Evolutionary conservation across 139 green algal genomes (phyloP).

Genomic region (Chlamydomonas sp.): DNA sequence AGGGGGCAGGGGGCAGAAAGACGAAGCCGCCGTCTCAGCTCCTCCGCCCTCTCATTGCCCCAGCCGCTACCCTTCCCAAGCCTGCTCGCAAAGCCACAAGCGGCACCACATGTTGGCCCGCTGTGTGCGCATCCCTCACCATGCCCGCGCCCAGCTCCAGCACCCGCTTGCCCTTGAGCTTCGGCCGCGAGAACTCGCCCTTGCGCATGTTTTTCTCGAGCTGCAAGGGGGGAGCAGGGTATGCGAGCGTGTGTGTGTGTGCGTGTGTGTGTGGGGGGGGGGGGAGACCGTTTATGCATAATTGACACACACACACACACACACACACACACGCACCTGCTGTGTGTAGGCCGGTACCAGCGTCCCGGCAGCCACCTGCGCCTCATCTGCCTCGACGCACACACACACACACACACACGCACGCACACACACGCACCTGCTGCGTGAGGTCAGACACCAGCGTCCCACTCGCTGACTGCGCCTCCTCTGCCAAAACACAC

Average conservation of each 20-base stretch:
- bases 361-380: neutral
- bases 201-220: slow-evolving; percentile 47
- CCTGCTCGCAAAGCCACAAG: slow-evolving; percentile 22
- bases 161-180: slow-evolving; percentile 53
- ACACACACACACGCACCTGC: neutral
- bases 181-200: slow-evolving; percentile 58
- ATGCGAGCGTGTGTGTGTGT: neutral
- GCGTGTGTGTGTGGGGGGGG: too few species aligned
- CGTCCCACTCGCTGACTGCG: neutral
- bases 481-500: neutral
- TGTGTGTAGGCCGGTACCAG: neutral
- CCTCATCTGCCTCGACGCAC: neutral
- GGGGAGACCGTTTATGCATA: too few species aligned
- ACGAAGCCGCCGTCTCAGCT: neutral
- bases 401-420: neutral
- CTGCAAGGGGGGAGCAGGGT: neutral
- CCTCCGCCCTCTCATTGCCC: neutral
- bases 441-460: neutral
- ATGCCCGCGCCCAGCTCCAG: slow-evolving; percentile 85
- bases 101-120: too few species aligned
- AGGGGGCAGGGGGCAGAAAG: too few species aligned
- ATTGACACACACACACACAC: neutral
- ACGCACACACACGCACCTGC: neutral
- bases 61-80: neutral
- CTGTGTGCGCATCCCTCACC: slow-evolving; percentile 18